Evolutionary conservation across 352 stramenopile genomes (phyloP), one percentile per base, ranked within the genome.

Genomic region (Thraustotheca clavata): DNA sequence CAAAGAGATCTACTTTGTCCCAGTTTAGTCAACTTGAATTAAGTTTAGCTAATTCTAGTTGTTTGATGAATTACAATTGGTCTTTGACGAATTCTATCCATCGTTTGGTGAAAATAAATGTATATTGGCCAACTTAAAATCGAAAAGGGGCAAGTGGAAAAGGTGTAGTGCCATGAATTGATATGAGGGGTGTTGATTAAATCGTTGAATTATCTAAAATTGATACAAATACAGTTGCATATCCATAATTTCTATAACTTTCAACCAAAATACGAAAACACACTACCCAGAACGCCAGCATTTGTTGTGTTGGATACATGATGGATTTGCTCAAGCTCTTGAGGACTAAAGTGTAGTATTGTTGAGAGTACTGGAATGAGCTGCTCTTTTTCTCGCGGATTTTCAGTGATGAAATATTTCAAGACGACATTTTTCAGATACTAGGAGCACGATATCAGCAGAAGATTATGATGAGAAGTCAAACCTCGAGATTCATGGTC

Each of bases 351-450:
- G 34, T 79, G 75, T 59, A 93, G 69, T 14, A 93, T 55, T 0
- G 80, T 88, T 3, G 78, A 71, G 60, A 93, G 85, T 26, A 93
- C 83, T 5, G 83, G 83, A 43, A 93, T 83, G 34, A 93, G 69
- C n/a, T 76, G 77, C 39, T 88, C 77, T 62, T 87, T 88, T 46
- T 93, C 81, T 33, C 70, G 83, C 20, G 76, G 65, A 22, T 88
- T 86, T 71, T 84, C 76, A 49, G 77, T 89, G 52, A 77, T 72
- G 26, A 93, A 85, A 74, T 88, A 93, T 73, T 93, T 93, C 62
- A 93, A 80, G 38, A 93, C 71, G 8, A 93, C 76, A 32, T 93
- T 93, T 62, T 89, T 91, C 35, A 93, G 50, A 59, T 93, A 93
- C 83, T 91, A 52, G 24, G 3, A 16, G n/a, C 32, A 20, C 52